Percentiles rank a stretch among this genome's conserved stretches.
Evolutionary conservation across 768 basidiomycete genomes (phyloP).

Genomic region (Lentinula guzmanii): DNA sequence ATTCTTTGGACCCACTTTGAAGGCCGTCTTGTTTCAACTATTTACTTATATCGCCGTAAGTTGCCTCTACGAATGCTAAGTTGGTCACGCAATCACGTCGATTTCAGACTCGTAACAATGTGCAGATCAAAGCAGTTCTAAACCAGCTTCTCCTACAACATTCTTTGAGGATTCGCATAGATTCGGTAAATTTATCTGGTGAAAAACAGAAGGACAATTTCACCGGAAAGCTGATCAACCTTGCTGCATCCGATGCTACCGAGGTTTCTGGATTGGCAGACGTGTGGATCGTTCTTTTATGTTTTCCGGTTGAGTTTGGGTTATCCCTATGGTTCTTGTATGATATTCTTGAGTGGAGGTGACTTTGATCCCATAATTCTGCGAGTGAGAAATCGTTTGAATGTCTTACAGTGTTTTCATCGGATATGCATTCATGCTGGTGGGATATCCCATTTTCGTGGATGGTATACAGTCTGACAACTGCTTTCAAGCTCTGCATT

Average conservation of each 20-base stretch:
- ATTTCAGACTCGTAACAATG: not conserved
- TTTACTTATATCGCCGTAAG: constrained; percentile 25
- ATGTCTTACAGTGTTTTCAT: not conserved
- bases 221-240: constrained; percentile 57
- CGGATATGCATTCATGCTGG: constrained; percentile 9
- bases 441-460: not conserved
- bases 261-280: constrained; percentile 9
- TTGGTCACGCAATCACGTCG: not conserved
- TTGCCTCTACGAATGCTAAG: not conserved
- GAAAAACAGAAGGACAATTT: constrained; percentile 20
- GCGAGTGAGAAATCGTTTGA: not conserved
- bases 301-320: constrained; percentile 15
- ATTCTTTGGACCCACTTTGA: constrained; percentile 26
- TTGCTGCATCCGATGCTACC: constrained; percentile 46
- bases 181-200: constrained; percentile 20
- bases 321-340: constrained; percentile 22
- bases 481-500: constrained; percentile 19
- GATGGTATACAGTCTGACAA: not conserved
- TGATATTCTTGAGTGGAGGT: constrained; percentile 24
- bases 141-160: constrained; percentile 39
- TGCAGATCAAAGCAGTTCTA: constrained; percentile 40
- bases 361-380: not conserved
- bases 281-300: constrained; percentile 11
- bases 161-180: constrained; percentile 56
- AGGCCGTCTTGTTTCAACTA: constrained; percentile 31